Evolutionary conservation across 495 filamentous ascomycete genomes (phyloP), one percentile per base, ranked within the genome.

Genomic region (Haplographium delicatum): DNA sequence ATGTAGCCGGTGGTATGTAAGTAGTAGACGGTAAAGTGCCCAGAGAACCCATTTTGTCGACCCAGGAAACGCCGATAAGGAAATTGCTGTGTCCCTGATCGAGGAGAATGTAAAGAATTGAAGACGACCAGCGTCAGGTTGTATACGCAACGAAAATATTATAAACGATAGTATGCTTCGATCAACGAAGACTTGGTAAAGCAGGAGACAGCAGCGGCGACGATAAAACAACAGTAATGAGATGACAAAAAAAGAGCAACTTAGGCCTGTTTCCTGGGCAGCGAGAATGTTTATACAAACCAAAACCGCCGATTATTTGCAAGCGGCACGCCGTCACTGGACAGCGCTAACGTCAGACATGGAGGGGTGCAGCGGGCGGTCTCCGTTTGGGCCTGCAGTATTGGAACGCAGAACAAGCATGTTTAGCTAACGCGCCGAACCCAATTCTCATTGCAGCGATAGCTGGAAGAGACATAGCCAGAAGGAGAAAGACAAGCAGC

Each of bases 1-100:
- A 84, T 30, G 72, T 76, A 54, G 71, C n/a, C 51, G 79, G 80
- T 54, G 84, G 79, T 64, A 70, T 65, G 66, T 79, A 84, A 31
- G 72, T 76, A 54, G 71, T 78, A 62, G 78, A 67, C 51, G 79
- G 75, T 57, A 85, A 73, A 60, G 78, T 60, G 63, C 74, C 65
- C 58, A 68, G 61, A 38, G 75, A 78, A 62, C 62, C 75, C 77
- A 86, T 89, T 79, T 54, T 69, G 46, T 31, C 20, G 48, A 39
- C 41, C 37, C 40, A 69, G 63, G 53, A 33, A 53, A 60, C 62
- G 53, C 47, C 42, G 33, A 45, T 51, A 65, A 33, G 34, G 58
- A 57, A 48, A 52, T 38, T 15, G 47, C 47, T 51, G 51, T 47
- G 56, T 48, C 48, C 56, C 44, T 54, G 33, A 25, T 33, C 26